A percentile compares a stretch with the other conserved stretches of the same genome.
phyloP scores from a whole-genome alignment of 352 stramenopile species.

The Saprolegnia parasitica region DNA sequence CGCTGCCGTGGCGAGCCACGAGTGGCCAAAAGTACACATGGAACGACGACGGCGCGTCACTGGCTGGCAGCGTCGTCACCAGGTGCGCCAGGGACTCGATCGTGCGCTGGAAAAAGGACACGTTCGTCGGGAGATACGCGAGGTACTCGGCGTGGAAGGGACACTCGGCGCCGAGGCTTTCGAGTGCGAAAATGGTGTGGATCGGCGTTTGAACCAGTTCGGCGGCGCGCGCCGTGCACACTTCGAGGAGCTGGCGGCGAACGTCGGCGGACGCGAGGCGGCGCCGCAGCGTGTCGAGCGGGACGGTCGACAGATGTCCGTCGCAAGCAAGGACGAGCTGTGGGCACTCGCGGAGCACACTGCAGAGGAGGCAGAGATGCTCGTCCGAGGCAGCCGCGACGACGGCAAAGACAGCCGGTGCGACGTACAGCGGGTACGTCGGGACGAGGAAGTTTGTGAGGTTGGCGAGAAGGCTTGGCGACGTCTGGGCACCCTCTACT shows the following conservation, averaged over 20 bases:
- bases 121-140: slow-evolving; percentile 33
- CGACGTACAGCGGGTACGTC: not conserved
- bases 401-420: not conserved
- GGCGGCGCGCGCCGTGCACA: slow-evolving; percentile 34
- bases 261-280: slow-evolving; percentile 8
- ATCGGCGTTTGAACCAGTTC: slow-evolving; percentile 42
- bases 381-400: no score
- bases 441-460: not conserved
- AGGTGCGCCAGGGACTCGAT: slow-evolving; percentile 29
- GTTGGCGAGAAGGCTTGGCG: not conserved
- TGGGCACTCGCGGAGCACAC: not conserved
- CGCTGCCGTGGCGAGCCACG: not conserved
- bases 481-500: not conserved
- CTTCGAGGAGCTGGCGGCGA: slow-evolving; percentile 43
- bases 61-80: slow-evolving; percentile 16
- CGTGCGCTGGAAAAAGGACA: slow-evolving; percentile 12
- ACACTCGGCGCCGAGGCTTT: slow-evolving; percentile 35
- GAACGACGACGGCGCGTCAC: not conserved
- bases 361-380: not conserved
- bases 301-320: not conserved
- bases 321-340: not conserved
- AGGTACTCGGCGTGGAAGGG: slow-evolving; percentile 46
- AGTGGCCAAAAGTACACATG: not conserved
- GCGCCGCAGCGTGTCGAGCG: not conserved
- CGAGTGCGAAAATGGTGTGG: slow-evolving; percentile 46